phyloP scores from a whole-genome alignment of 495 filamentous ascomycete genomes.

The Immersiella caudata region DNA sequence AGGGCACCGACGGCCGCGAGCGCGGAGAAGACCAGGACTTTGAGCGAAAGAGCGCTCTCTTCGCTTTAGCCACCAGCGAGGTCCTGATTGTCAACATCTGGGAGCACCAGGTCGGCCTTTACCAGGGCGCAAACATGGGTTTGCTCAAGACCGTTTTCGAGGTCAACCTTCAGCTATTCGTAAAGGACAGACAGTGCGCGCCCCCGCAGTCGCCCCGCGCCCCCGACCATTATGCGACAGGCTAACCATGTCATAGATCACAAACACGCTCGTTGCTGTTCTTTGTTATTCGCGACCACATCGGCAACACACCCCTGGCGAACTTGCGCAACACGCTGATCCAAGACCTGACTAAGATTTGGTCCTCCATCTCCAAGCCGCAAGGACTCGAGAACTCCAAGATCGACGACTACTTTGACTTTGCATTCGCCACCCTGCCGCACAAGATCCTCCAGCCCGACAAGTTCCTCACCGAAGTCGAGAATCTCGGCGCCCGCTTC shows the following conservation, averaged over 20 bases:
- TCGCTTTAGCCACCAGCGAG: constrained; percentile 95
- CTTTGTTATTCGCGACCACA: constrained; percentile 97
- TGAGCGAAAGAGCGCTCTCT: constrained; percentile 95
- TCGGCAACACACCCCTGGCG: constrained; percentile 84
- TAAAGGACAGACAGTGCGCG: constrained; percentile 87
- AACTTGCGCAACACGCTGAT: constrained; percentile 88
- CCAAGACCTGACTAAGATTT: constrained; percentile 87
- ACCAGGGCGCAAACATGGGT: constrained; percentile 99
- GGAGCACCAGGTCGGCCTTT: constrained; percentile 98
- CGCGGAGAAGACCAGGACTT: constrained; percentile 98
- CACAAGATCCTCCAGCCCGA: constrained; percentile 97
- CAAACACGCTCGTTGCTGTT: constrained; percentile 91
- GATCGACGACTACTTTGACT: constrained; percentile 97
- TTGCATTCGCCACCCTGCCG: constrained; percentile 91
- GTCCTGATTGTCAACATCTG: constrained; percentile 98
- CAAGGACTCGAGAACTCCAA: constrained; percentile 81
- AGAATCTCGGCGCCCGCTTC: constrained; percentile 80
- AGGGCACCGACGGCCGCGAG: constrained; percentile 96
- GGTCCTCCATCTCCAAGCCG: constrained; percentile 90
- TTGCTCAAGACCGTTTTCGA: constrained; percentile 97
- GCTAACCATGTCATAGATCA: constrained; percentile 55
- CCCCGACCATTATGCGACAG: too few relatives aligned
- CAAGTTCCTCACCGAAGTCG: constrained; percentile 80
- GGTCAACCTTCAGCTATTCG: constrained; percentile 93
- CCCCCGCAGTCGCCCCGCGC: neutral